Conservation (phyloP, 768 basidiomycete genomes). For the Paxillus rubicundulus region DNA sequence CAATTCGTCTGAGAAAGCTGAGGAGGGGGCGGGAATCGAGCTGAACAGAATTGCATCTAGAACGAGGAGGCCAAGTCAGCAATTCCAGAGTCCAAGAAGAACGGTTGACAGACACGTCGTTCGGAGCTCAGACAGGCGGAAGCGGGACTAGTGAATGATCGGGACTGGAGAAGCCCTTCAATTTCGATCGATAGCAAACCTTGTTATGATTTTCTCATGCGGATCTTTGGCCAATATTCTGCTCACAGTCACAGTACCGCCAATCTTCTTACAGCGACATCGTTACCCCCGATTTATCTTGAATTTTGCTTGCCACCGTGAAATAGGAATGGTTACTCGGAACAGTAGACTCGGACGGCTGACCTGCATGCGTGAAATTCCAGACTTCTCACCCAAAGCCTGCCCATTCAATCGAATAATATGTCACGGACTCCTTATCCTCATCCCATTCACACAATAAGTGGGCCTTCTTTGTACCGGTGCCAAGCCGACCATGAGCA, state of each 20-base stretch:
- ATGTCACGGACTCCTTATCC: conserved; percentile 58
- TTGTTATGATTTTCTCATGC: conserved; percentile 13
- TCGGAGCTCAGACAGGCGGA: conserved; percentile 41
- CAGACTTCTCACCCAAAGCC: conserved; percentile 62
- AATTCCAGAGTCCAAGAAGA: background rate
- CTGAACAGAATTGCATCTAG: conserved; percentile 14
- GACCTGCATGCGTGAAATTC: background rate
- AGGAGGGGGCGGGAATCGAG: conserved; percentile 52
- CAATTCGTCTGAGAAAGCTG: conserved; percentile 56
- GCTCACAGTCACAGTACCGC: conserved; percentile 1
- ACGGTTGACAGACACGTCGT: conserved; percentile 13
- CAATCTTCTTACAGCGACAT: background rate
- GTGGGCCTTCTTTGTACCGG: conserved; percentile 96
- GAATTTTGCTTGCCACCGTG: background rate
- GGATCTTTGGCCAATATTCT: conserved; percentile 6
- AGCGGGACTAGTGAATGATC: conserved; percentile 40
- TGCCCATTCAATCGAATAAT: conserved; percentile 87
- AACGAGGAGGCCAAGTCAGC: conserved; percentile 12
- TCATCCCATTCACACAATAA: conserved; percentile 89
- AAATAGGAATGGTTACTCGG: background rate
- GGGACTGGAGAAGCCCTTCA: conserved; percentile 1
- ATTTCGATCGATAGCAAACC: conserved; percentile 6
- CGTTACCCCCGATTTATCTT: background rate
- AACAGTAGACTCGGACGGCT: background rate
- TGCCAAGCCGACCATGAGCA: conserved; percentile 92